phyloP scores from a whole-genome alignment of 805 yeast species.

The Komagataella populi region DNA sequence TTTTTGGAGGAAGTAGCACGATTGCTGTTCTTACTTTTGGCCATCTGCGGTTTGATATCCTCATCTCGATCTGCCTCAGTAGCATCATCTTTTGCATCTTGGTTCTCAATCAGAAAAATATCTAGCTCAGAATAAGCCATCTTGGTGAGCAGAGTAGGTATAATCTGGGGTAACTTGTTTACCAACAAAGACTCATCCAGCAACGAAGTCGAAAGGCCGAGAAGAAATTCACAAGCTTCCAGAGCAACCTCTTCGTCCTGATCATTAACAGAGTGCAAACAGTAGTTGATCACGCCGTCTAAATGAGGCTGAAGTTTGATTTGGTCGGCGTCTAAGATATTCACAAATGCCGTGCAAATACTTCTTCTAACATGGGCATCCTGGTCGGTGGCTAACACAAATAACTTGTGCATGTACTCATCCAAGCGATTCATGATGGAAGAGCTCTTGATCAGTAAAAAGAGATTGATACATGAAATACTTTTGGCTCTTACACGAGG shows the following conservation, averaged over 20 bases:
- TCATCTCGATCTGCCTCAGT: slow-evolving; percentile 71
- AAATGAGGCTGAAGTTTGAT: slow-evolving; percentile 71
- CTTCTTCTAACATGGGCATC: slow-evolving; percentile 51
- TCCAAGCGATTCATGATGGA: slow-evolving; percentile 53
- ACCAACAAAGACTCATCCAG: slow-evolving; percentile 41
- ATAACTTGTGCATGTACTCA: slow-evolving; percentile 47
- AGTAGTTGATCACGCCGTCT: slow-evolving; percentile 75
- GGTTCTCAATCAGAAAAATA: slow-evolving; percentile 42
- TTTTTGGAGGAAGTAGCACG: slow-evolving; percentile 10
- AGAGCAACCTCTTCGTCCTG: slow-evolving; percentile 63
- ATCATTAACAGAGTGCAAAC: slow-evolving; percentile 63
- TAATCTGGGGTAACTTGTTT: slow-evolving; percentile 43
- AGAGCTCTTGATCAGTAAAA: slow-evolving; percentile 58
- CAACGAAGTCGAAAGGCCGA: slow-evolving; percentile 55
- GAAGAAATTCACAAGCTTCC: slow-evolving; percentile 87
- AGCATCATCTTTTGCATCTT: slow-evolving; percentile 68
- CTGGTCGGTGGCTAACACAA: slow-evolving; percentile 52
- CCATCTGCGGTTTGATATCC: slow-evolving; percentile 76
- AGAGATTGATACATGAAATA: slow-evolving; percentile 63
- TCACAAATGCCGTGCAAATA: slow-evolving; percentile 64
- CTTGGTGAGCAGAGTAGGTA: slow-evolving; percentile 67
- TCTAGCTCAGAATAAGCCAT: slow-evolving; percentile 88
- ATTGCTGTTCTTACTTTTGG: slow-evolving; percentile 41
- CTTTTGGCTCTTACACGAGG: slow-evolving; percentile 46
- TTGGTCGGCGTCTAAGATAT: slow-evolving; percentile 62